Conservation (phyloP, 192 early-diverging fungal species). For the Chytriomyces hyalinus region DNA sequence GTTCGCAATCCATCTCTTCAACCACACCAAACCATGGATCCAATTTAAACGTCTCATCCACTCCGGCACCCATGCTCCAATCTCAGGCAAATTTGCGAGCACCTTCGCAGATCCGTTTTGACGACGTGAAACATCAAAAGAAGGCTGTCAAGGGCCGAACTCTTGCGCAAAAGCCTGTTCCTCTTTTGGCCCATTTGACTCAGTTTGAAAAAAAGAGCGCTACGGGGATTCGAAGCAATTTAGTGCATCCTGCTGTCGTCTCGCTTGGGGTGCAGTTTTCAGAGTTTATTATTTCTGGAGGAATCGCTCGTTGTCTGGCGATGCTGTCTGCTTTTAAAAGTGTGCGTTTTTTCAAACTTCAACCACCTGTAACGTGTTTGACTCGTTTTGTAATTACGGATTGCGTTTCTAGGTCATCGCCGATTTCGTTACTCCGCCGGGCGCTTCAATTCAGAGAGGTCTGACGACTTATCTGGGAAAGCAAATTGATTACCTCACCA, state of each 20-base stretch:
- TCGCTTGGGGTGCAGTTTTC: constrained; percentile 87
- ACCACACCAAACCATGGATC: constrained; percentile 1
- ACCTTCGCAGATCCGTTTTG: constrained; percentile 30
- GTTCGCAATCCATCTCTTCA: not conserved
- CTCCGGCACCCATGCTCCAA: constrained; percentile 9
- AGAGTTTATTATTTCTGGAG: constrained; percentile 83
- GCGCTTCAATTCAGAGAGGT: constrained; percentile 77
- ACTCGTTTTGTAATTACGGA: not conserved
- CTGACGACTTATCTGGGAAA: constrained; percentile 82
- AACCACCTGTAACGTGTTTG: not conserved
- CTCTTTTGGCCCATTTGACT: constrained; percentile 79
- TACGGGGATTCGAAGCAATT: constrained; percentile 36
- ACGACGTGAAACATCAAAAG: constrained; percentile 41
- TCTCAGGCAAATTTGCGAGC: constrained; percentile 21
- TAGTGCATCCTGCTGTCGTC: constrained; percentile 86
- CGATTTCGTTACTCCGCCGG: constrained; percentile 88
- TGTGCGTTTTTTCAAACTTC: constrained; percentile 49
- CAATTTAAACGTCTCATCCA: constrained; percentile 8
- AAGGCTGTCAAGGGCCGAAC: constrained; percentile 24
- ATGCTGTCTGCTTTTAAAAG: constrained; percentile 83
- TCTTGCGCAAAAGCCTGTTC: constrained; percentile 57
- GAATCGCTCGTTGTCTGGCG: constrained; percentile 90
- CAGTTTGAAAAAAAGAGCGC: constrained; percentile 57
- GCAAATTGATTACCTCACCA: constrained; percentile 88
- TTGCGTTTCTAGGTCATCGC: constrained; percentile 72